Conservation (phyloP, 1,284 basidiomycete genomes). For the Naganishia sp. region DNA sequence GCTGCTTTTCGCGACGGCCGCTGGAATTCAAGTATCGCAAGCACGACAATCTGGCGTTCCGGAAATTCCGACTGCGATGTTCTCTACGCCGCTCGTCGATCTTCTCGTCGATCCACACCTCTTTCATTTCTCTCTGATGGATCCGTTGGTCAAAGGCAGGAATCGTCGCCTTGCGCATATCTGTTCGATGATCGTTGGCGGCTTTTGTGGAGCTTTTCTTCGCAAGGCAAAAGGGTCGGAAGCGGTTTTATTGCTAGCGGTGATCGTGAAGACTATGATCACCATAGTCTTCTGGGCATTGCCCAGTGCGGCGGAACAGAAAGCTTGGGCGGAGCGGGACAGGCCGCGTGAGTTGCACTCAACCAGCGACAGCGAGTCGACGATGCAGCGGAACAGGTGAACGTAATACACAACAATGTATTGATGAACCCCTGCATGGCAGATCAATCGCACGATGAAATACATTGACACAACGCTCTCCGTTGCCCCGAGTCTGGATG, state of each 20-base stretch:
- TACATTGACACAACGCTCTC: too few species aligned
- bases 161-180: constrained; percentile 47
- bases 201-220: constrained; percentile 46
- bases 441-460: too few species aligned
- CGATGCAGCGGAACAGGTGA: not conserved
- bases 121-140: constrained; percentile 36
- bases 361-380: not conserved
- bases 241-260: constrained; percentile 44
- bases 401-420: not conserved
- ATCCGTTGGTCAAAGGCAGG: constrained; percentile 33
- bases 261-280: constrained; percentile 42
- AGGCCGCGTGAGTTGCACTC: too few species aligned
- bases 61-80: constrained; percentile 29
- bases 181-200: constrained; percentile 44
- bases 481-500: not conserved
- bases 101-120: constrained; percentile 48
- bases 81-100: constrained; percentile 49
- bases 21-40: constrained; percentile 48
- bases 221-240: constrained; percentile 44
- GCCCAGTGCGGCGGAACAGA: not conserved
- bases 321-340: not conserved
- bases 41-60: constrained; percentile 5
- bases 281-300: constrained; percentile 10
- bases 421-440: too few species aligned
- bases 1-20: constrained; percentile 47